Evolutionary conservation across 2,329 filamentous ascomycete genomes (phyloP), one percentile per base, ranked within the genome.

Genomic region (Thelonectria blattea): DNA sequence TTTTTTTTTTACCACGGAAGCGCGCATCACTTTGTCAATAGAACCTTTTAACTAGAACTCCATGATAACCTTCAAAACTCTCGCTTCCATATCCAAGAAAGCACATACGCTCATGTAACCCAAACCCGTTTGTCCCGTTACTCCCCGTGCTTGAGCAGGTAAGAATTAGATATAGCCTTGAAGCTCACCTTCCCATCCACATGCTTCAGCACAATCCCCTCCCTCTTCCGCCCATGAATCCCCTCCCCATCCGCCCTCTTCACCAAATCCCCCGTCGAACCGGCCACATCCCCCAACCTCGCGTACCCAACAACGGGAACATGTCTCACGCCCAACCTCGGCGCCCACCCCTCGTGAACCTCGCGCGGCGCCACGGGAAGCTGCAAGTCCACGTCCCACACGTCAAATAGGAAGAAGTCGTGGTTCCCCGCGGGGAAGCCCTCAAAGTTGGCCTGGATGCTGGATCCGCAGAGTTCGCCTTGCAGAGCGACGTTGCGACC

Each of bases 401-500:
- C 61, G 6, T 69, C 58, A 45, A 71, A 79, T 15, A 78, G 67
- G 52, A 73, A 74, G 53, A 78, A 75, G 7, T 70, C 70, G 60
- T 72, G 69, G 9, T 54, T 15, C 9, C 61, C 66, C 1, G 30
- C 34, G 3, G 51, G 9, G 50, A 70, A 67, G 14, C 68, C 68
- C 43, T 70, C 68, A 32, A 65, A 69, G 52, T 70, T 70, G 39
- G 20, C 53, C 50, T 70, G 62, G 37, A 70, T 63, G 42, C 56
- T 66, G 10, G 68, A 67, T 1, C 68, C 68, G 48, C 68, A 70
- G 12, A 70, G 60, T 47, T 70, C 68, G n/a, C 67, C 68, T 34
- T 70, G 68, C 14, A 70, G 56, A 20, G 68, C 68, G 4, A 70
- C 20, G 52, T 60, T 67, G 14, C 66, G 62, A 15, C 58, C 58